These are phyloP conservation scores for Wickerhamomyces rabaulensis DNA, from an alignment of 805 yeast genomes.

Conservation along the genomic window DNA sequence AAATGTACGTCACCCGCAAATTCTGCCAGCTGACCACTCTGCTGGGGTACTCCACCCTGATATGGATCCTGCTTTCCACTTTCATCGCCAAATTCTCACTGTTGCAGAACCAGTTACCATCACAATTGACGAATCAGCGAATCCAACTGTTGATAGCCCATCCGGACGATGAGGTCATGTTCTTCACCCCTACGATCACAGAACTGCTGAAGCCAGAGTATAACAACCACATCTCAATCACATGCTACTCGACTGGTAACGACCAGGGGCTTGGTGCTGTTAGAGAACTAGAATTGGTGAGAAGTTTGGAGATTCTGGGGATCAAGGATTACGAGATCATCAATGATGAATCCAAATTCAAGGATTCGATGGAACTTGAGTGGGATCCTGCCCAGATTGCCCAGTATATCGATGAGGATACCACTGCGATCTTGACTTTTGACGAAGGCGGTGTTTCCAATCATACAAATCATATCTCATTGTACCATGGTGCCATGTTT, in stretches of 20 bases:
- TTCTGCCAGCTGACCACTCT: neutral
- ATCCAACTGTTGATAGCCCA: conserved; percentile 74
- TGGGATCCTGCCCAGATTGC: conserved; percentile 56
- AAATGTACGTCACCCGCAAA: neutral
- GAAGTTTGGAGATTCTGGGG: conserved; percentile 52
- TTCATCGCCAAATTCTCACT: neutral
- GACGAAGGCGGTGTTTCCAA: conserved; percentile 78
- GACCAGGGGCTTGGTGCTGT: conserved; percentile 65
- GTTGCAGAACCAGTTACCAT: neutral
- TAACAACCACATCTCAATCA: conserved; percentile 46
- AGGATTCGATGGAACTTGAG: conserved; percentile 59
- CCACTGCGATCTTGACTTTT: conserved; percentile 60
- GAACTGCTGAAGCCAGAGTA: conserved; percentile 43
- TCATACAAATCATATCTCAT: conserved; percentile 81
- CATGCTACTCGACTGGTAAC: conserved; percentile 77
- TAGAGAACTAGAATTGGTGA: conserved; percentile 54
- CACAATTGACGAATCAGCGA: conserved; percentile 2
- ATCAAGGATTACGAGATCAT: conserved; percentile 38
- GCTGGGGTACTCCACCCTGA: neutral
- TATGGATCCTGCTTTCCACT: neutral
- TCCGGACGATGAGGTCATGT: conserved; percentile 99
- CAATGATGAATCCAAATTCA: conserved; percentile 40
- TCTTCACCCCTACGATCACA: conserved; percentile 75
- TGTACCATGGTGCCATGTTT: conserved; percentile 40
- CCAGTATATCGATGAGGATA: conserved; percentile 28